Base-by-base conservation (phyloP, 2,329 filamentous ascomycete genomes). In the Pseudocercospora pini-densiflorae region DNA sequence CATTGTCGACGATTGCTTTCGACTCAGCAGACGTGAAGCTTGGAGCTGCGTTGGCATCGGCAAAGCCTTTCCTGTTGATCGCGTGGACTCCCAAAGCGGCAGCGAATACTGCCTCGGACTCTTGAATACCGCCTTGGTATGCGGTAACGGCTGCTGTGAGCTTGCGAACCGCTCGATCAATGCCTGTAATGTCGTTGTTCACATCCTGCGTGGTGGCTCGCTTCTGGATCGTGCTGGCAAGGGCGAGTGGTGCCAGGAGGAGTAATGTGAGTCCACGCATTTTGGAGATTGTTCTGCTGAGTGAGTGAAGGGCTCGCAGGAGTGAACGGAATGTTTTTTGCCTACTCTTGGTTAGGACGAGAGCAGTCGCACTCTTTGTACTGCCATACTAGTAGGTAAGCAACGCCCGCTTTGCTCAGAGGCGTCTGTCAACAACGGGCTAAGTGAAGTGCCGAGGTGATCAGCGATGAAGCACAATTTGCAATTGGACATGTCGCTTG, bases 101-200 rank as follows among this genome's bases (percentile, higher is more conserved):
- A 21, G 64, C 63, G 57, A 73, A 69, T 29, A 73, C 63, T 3
- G 72, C 71, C 9, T 49, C 49, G 2, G 69, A 60, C 45, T 68
- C 57, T 36, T 66, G 62, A 14, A 73, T 72, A 3, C 72, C 73
- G 54, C 72, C 73, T 21, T 69, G 54, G 64, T 73, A 73, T 45
- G 72, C 68, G n/a, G 66, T 63, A 27, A 72, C 62, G 2, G 63
- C 65, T 16, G 66, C 62, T n/a, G 68, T 74, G 33, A 74, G 66
- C 19, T 57, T 54, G 19, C 65, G 69, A 5, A 74, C 73, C 2
- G 70, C 69, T 27, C 60, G 63, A 62, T 73, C 70, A 58, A 74
- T 73, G 21, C 66, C 70, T 2, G 68, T 73, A 47, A 74, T 71
- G 67, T 71, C 72, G 69, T 72, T 55, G 66, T 71, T 72, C 60